Base-by-base conservation (phyloP, 495 filamentous ascomycete genomes). In the Mycothermus thermophilus region DNA sequence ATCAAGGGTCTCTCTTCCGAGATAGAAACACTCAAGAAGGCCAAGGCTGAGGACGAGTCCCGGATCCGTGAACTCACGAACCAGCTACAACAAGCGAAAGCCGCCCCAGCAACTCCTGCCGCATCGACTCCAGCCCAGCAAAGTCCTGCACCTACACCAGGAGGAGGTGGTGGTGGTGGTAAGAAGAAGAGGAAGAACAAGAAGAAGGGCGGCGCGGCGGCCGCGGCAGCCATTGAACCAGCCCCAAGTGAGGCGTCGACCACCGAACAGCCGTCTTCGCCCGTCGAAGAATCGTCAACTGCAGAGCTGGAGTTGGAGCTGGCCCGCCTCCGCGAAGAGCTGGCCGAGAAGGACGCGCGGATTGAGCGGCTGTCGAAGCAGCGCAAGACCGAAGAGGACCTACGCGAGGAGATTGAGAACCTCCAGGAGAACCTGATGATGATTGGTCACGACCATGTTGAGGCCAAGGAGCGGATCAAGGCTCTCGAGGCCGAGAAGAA, bases 121-220 rank as follows among this genome's bases (percentile, higher is more conserved):
- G 12, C 38, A 4, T 43, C 18, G 38, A 48, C 8, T 28, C 13
- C 45, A 15, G 29, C 51, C 12, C 34, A 38, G 16, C 18, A 27
- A 2, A n/a, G 20, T 4, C 33, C 37, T 16, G 38, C 42, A 9
- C 32, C 44, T 4, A 34, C 59, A 14, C 28, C 48, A 8, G 15
- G 50, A 0, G 43, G n/a, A n/a, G n/a, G n/a, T n/a, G 22, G 22
- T 11, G 11, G 47, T n/a, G 57, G 50, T 4, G 55, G 57, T 13
- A 84, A 79, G 54, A 90, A 85, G 63, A 93, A 83, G 50, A 90
- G 81, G 30, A 82, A 77, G 33, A 90, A 88, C 54, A 93, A 88
- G 66, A 93, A 90, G 69, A 93, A 84, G 66, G 72, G 67, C 11
- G 75, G 72, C 32, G 63, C 55, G 29, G 32, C 62, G 3, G 31